Percentiles rank a stretch among this genome's conserved stretches.
phyloP scores from a whole-genome alignment of 2,329 filamentous ascomycete species.

The Geosmithia flava region DNA sequence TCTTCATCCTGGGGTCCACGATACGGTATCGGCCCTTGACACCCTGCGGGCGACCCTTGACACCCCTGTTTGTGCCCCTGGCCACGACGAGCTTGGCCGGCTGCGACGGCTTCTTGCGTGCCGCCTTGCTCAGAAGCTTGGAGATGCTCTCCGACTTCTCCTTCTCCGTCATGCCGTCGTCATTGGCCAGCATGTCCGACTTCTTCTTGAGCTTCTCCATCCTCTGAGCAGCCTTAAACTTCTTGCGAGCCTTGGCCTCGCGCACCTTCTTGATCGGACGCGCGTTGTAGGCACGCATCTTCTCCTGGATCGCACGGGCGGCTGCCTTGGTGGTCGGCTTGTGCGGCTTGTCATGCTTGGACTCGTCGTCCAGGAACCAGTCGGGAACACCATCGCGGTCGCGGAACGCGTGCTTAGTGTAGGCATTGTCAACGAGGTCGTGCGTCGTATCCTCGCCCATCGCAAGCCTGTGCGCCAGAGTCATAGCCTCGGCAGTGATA shows the following conservation, averaged over 20 bases:
- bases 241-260: slow-evolving; percentile 93
- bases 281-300: slow-evolving; percentile 82
- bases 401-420: slow-evolving; percentile 86
- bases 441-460: slow-evolving; percentile 69
- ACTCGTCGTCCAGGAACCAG: slow-evolving; percentile 95
- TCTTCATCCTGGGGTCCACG: slow-evolving; percentile 91
- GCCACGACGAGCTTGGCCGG: slow-evolving; percentile 85
- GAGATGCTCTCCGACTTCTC: slow-evolving; percentile 84
- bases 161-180: slow-evolving; percentile 88
- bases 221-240: slow-evolving; percentile 81
- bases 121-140: slow-evolving; percentile 69
- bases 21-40: slow-evolving; percentile 97
- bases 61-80: slow-evolving; percentile 68
- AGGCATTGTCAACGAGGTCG: slow-evolving; percentile 80
- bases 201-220: slow-evolving; percentile 97
- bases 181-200: slow-evolving; percentile 76
- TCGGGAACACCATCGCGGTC: slow-evolving; percentile 87
- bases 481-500: slow-evolving; percentile 99
- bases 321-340: slow-evolving; percentile 88
- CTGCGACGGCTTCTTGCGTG: slow-evolving; percentile 75
- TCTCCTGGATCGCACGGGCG: slow-evolving; percentile 86
- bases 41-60: slow-evolving; percentile 75
- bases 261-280: slow-evolving; percentile 98
- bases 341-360: slow-evolving; percentile 67
- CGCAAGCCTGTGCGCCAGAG: slow-evolving; percentile 82